Base-by-base conservation (phyloP, 2,329 filamentous ascomycete species). In the Xylariaceae sp. region DNA sequence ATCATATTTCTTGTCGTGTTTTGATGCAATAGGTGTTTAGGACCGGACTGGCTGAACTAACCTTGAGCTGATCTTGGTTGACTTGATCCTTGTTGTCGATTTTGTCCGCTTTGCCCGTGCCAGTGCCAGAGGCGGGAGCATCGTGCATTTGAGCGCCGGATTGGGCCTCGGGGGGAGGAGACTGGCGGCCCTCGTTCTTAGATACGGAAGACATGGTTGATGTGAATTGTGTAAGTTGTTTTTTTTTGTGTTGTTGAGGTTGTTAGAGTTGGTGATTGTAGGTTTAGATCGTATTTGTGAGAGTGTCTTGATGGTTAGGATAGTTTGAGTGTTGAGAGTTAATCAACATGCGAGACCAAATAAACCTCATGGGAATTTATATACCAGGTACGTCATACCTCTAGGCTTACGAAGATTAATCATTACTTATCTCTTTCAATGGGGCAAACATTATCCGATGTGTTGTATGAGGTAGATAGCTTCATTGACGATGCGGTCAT, bases 101-200 rank as follows among this genome's bases (percentile, higher is more conserved):
- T 40, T 85, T 78, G 62, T 86, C 77, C 66, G 82, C 78, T 40
- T 85, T 78, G 62, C 86, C 77, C 66, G 82, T 78, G 44, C 83
- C 82, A 65, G 86, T 80, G 54, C 86, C 84, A 0, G 79, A 76
- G n/a, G 74, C 83, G 2, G 86, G 80, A 11, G 82, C 70, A 6
- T 83, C 84, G 62, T 84, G 77, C 56, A 85, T 75, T 77, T 95
- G 91, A 53, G 79, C 75, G 58, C 84, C 87, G 33, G 80, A 77
- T 76, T 91, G 90, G 65, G 74, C 71, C 77, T 90, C 86, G 24
- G 90, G 90, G 49, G 87, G 78, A 61, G 92, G 92, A 28, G 92
- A 96, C 76, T 96, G 84, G 71, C 87, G 87, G 73, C 90, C 89
- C 75, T 83, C 75, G 70, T 68, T 66, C 28, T 47, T 24, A 3